Evolutionary conservation across 1,284 basidiomycete genomes (phyloP).

Genomic region (Agroathelia rolfsii): DNA sequence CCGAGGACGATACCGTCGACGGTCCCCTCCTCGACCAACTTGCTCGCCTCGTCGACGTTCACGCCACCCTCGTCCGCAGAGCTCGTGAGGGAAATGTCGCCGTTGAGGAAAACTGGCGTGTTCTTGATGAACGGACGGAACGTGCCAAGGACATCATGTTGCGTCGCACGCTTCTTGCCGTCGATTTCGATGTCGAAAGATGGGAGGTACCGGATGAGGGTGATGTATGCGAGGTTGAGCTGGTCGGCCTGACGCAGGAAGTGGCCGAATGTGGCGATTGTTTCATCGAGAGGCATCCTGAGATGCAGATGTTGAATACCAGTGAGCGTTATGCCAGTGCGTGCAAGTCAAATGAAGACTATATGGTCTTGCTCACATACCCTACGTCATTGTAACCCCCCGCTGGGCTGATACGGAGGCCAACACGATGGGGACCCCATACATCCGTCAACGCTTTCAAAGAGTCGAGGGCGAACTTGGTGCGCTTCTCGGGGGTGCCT

Average conservation of each 20-base stretch:
- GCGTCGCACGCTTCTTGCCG: constrained; percentile 15
- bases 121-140: constrained; percentile 26
- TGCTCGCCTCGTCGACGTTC: constrained; percentile 15
- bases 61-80: no score
- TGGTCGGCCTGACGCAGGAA: constrained; percentile 14
- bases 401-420: constrained; percentile 30
- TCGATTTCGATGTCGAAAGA: constrained; percentile 11
- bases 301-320: background rate
- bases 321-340: constrained; percentile 18
- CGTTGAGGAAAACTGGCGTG: constrained; percentile 15
- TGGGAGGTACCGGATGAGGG: constrained; percentile 12
- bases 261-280: constrained; percentile 12
- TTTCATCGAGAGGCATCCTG: constrained; percentile 19
- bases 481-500: constrained; percentile 32
- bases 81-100: no score
- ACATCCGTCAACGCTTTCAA: constrained; percentile 26
- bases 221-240: constrained; percentile 12
- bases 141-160: constrained; percentile 20
- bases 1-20: constrained; percentile 17
- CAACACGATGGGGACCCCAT: constrained; percentile 28
- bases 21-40: constrained; percentile 11
- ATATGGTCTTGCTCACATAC: constrained; percentile 8
- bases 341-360: constrained; percentile 1
- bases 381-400: constrained; percentile 21
- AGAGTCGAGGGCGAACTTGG: constrained; percentile 30